phyloP scores from a whole-genome alignment of 1,284 basidiomycete genomes.

The Amylostereum chailletii region DNA sequence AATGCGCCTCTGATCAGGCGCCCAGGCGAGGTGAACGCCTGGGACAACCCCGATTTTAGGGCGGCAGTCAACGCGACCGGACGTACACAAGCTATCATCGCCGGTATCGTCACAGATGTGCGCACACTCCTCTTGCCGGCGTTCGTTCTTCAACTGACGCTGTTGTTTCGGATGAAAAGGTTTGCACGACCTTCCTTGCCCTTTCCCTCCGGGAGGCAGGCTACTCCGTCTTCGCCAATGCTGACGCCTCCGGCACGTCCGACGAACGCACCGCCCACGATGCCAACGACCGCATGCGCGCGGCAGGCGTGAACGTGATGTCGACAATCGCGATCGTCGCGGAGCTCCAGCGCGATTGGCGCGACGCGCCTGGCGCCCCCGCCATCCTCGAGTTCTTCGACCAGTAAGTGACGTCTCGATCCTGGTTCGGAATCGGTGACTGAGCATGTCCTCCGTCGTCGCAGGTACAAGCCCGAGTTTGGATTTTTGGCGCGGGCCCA shows the following conservation, averaged over 20 bases:
- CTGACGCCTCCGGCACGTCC: constrained; percentile 35
- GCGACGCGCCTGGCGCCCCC: constrained; percentile 28
- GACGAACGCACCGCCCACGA: constrained; percentile 29
- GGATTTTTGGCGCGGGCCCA: constrained; percentile 30
- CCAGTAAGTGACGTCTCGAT: constrained; percentile 21
- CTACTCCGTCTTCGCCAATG: constrained; percentile 36
- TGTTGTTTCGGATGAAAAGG: constrained; percentile 18
- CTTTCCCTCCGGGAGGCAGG: constrained; percentile 34
- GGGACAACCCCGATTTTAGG: constrained; percentile 40
- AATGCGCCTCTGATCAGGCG: constrained; percentile 35
- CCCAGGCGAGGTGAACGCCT: constrained; percentile 39
- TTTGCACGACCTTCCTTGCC: constrained; percentile 37
- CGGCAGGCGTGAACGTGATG: constrained; percentile 32
- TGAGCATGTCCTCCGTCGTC: constrained; percentile 2
- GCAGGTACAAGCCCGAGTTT: constrained; percentile 29
- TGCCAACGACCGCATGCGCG: constrained; percentile 37
- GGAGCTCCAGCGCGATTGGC: constrained; percentile 41
- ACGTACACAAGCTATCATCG: constrained; percentile 38
- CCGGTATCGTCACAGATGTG: constrained; percentile 39
- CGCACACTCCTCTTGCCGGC: constrained; percentile 10
- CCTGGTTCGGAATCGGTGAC: neutral
- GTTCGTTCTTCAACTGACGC: neutral
- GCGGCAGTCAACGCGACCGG: constrained; percentile 37
- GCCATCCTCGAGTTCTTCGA: constrained; percentile 34
- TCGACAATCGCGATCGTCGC: constrained; percentile 32